Percentiles rank a stretch among this genome's conserved stretches.
phyloP scores from a whole-genome alignment of 2,329 filamentous ascomycete species.

The Aspergillus floridensis region DNA sequence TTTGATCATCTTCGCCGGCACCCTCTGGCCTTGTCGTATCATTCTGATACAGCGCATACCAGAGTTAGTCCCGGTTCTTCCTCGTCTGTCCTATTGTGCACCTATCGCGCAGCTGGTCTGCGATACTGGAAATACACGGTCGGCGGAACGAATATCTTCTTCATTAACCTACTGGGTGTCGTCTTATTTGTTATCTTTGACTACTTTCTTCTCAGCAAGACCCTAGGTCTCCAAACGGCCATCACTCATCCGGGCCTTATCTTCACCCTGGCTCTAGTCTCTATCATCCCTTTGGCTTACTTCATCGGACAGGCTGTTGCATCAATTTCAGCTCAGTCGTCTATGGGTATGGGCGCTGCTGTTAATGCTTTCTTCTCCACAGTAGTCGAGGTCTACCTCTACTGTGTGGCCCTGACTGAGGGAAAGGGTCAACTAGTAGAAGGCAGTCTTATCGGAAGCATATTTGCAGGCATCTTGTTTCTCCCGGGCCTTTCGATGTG shows the following conservation, averaged over 20 bases:
- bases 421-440: conserved; percentile 93
- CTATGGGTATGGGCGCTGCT: conserved; percentile 94
- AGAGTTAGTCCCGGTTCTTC: conserved; percentile 69
- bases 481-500: conserved; percentile 96
- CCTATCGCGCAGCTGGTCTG: conserved; percentile 87
- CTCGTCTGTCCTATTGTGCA: conserved; percentile 88
- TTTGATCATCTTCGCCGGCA: conserved; percentile 90
- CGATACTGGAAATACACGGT: conserved; percentile 99
- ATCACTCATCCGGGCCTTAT: conserved; percentile 82
- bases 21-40: conserved; percentile 87
- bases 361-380: conserved; percentile 99
- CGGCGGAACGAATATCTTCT: conserved; percentile 97
- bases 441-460: conserved; percentile 94
- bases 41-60: conserved; percentile 75
- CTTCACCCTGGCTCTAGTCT: conserved; percentile 78
- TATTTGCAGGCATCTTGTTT: conserved; percentile 94
- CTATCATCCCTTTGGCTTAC: conserved; percentile 94
- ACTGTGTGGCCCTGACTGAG: conserved; percentile 88
- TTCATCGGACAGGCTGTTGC: conserved; percentile 98
- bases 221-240: conserved; percentile 67
- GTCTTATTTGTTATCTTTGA: conserved; percentile 95
- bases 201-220: conserved; percentile 72
- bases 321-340: conserved; percentile 96
- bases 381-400: conserved; percentile 94
- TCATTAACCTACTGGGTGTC: conserved; percentile 92